Evolutionary conservation across 2,329 filamentous ascomycete genomes (phyloP).

Genomic region (Neopestalotiopsis rosae): DNA sequence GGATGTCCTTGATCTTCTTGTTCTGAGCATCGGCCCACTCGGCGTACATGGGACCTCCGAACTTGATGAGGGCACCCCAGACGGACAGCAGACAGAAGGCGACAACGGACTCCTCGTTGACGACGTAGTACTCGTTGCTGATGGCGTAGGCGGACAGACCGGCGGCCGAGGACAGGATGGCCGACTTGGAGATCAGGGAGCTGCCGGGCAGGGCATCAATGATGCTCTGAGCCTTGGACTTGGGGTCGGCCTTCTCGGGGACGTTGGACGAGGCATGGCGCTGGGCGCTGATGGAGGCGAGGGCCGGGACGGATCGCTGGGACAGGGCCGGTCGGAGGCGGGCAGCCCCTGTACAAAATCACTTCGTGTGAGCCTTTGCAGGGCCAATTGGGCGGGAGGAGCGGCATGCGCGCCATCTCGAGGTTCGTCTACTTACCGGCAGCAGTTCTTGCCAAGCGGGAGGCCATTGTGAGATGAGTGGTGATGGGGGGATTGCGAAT

Average conservation of each 20-base stretch:
- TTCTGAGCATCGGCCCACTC: conserved; percentile 91
- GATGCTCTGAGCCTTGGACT: conserved; percentile 96
- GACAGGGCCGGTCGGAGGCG: conserved; percentile 84
- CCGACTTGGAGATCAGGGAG: conserved; percentile 92
- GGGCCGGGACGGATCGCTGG: conserved; percentile 75
- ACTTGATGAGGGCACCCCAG: conserved; percentile 92
- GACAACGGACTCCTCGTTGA: conserved; percentile 98
- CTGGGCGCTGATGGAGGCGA: conserved; percentile 70
- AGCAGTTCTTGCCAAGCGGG: conserved; percentile 93
- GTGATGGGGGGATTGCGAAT: conserved; percentile 53
- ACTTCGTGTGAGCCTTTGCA: conserved; percentile 25
- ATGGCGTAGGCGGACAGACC: conserved; percentile 93
- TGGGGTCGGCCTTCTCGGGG: conserved; percentile 79
- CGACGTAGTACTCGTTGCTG: conserved; percentile 99
- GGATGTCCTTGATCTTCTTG: conserved; percentile 91
- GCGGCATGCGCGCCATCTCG: conserved; percentile 21
- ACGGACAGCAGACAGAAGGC: conserved; percentile 91
- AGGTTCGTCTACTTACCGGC: conserved; percentile 71
- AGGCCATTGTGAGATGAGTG: conserved; percentile 86
- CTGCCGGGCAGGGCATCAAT: conserved; percentile 91
- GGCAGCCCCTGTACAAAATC: conserved; percentile 72
- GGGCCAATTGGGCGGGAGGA: conserved; percentile 42
- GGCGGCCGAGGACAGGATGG: conserved; percentile 91
- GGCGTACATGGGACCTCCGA: conserved; percentile 88
- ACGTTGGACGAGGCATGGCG: conserved; percentile 75